Percentiles rank a stretch among this genome's conserved stretches.
Evolutionary conservation across 371 early-diverging fungal genomes (phyloP).

Genomic region (Globomyces sp.): DNA sequence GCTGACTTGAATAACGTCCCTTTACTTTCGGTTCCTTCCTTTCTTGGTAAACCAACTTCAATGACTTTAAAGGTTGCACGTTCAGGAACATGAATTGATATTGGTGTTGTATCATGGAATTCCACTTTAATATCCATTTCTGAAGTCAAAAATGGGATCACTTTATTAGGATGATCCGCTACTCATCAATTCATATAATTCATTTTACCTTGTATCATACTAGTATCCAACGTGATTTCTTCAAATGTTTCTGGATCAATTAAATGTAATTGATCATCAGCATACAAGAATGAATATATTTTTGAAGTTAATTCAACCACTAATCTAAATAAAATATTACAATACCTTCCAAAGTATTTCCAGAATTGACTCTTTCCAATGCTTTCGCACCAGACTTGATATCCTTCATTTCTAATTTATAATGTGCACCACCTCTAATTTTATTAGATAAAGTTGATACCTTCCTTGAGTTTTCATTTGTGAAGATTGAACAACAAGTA

Average conservation of each 20-base stretch:
- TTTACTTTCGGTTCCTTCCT: not conserved
- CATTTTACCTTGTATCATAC: not conserved
- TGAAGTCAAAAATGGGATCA: slow-evolving; percentile 1
- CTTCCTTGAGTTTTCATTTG: slow-evolving; percentile 5
- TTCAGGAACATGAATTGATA: not conserved
- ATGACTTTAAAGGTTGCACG: not conserved
- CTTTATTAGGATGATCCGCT: not conserved
- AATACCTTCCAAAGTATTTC: not conserved
- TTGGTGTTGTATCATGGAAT: slow-evolving; percentile 1
- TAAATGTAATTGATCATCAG: slow-evolving; percentile 5
- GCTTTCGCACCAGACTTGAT: not conserved
- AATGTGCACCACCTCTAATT: not conserved
- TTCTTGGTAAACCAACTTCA: not conserved
- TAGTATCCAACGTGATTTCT: too few relatives aligned
- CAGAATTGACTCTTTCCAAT: not conserved
- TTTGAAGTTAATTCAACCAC: not conserved
- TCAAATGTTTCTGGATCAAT: not conserved
- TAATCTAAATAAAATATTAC: too few relatives aligned
- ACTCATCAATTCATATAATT: not conserved
- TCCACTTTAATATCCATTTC: slow-evolving; percentile 13
- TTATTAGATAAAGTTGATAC: too few relatives aligned
- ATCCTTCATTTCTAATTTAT: slow-evolving; percentile 7
- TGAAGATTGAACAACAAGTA: not conserved
- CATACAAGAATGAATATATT: not conserved
- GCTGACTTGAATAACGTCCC: not conserved